Base-by-base conservation (phyloP, 2,329 filamentous ascomycete species). In the Clonostachys solani region DNA sequence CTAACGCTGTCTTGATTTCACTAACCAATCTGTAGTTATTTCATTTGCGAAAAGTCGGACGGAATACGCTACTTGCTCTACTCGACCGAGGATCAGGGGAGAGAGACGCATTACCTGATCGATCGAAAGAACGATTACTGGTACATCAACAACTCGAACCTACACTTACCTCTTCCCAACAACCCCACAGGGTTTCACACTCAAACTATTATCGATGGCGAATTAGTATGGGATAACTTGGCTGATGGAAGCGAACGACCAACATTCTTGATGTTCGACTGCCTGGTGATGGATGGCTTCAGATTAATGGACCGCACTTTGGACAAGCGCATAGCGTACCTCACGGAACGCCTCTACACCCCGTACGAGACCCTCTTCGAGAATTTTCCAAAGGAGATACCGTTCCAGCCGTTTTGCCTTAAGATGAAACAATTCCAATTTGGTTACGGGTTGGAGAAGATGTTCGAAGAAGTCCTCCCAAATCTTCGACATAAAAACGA, bases 111-210 rank as follows among this genome's bases (percentile, higher is more conserved):
- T 61, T 96, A 96, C 71, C 78, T 99, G 48, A 96, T 99, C 69
- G 92, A 99, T 70, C 90, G 94, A 61, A 95, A 92, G 71, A 97
- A 99, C 71, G 91, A 97, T 65, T 99, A 94, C 74, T 96, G 92
- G 80, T 90, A 80, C 60, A 82, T 97, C 50, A 79, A 81, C 33
- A 75, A 79, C 51, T 73, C 72, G 46, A 78, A 73, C 48, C 77
- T 97, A 19, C 90, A 95, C 65, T 92, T 97, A 56, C 94, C 94
- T 0, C 73, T 86, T 18, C 81, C 81, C 36, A 73, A 79, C 40
- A 78, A 87, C 54, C 77, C 80, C 12, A 68, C 74, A 40, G 76
- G 73, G 13, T 96, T 89, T 63, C 91, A 97, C 62, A 80, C 75
- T 13, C 80, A 83, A 50, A 97, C 94, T 0, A 71, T 99, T 33